A percentile compares a stretch with the other conserved stretches of the same genome.
Evolutionary conservation across 2,329 filamentous ascomycete genomes (phyloP).

Genomic region (Penicillium psychrosexuale): DNA sequence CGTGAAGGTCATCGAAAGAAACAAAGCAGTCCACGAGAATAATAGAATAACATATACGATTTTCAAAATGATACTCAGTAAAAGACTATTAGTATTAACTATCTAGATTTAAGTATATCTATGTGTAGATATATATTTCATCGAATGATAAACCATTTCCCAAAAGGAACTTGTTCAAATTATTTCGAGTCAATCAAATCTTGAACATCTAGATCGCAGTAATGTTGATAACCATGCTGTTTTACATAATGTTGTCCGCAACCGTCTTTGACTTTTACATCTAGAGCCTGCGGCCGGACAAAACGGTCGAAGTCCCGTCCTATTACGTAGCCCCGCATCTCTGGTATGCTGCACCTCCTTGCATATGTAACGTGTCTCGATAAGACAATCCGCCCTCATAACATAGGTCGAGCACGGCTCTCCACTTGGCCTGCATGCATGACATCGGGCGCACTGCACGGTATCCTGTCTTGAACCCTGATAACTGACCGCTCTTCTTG

Average conservation of each 20-base stretch:
- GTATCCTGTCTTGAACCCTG: background rate
- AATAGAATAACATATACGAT: background rate
- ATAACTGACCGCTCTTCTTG: conserved; percentile 7
- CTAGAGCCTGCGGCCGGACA: background rate
- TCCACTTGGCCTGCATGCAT: conserved; percentile 9
- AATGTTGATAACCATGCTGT: no score
- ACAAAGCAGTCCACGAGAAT: background rate
- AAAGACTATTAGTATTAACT: no score
- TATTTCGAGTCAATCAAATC: background rate
- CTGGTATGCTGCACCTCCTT: background rate
- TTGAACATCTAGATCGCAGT: background rate
- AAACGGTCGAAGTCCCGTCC: background rate
- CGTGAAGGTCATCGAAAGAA: background rate
- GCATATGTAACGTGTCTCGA: background rate
- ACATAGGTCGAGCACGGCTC: background rate
- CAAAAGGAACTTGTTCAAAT: background rate
- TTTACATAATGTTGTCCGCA: no score
- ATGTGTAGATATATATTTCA: background rate
- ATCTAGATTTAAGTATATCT: background rate
- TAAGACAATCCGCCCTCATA: background rate
- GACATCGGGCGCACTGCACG: conserved; percentile 4
- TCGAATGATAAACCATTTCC: background rate
- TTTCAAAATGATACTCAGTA: background rate
- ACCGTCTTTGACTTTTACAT: background rate
- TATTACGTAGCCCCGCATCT: background rate